These are phyloP conservation scores for Pichia sp. DNA, from an alignment of 1,139 yeast species.

Conservation along the genomic window DNA sequence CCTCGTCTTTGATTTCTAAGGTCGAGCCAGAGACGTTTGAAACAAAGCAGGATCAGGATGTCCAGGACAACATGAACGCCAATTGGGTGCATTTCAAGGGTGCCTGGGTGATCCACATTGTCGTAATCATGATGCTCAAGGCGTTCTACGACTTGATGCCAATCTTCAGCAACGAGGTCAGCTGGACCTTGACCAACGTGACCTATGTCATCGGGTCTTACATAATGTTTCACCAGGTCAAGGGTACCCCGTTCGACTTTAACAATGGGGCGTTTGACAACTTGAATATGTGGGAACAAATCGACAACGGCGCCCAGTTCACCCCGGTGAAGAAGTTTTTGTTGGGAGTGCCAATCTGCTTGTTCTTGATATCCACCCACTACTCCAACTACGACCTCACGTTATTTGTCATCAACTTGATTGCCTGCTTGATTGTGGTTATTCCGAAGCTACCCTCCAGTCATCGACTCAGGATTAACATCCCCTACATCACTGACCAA, in stretches of 20 bases:
- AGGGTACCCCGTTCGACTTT: constrained; percentile 96
- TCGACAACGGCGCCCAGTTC: constrained; percentile 94
- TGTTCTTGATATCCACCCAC: constrained; percentile 85
- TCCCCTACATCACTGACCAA: constrained; percentile 41
- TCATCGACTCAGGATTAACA: constrained; percentile 71
- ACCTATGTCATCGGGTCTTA: constrained; percentile 89
- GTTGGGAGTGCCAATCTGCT: constrained; percentile 82
- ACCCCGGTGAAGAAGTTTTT: constrained; percentile 94
- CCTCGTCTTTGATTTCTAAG: constrained; percentile 74
- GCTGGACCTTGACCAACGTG: constrained; percentile 91
- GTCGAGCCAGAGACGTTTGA: constrained; percentile 91
- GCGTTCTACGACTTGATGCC: constrained; percentile 74
- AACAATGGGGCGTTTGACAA: constrained; percentile 95
- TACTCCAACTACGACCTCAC: constrained; percentile 81
- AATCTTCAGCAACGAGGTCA: constrained; percentile 72
- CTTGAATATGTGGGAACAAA: constrained; percentile 98
- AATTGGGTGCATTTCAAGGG: constrained; percentile 95
- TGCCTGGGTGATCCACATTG: constrained; percentile 92
- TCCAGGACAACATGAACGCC: constrained; percentile 86
- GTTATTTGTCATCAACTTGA: constrained; percentile 73
- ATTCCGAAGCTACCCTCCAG: constrained; percentile 85
- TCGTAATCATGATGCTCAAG: constrained; percentile 69
- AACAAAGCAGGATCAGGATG: constrained; percentile 86
- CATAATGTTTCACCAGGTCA: constrained; percentile 93
- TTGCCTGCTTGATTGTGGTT: constrained; percentile 76